Conservation (phyloP, 2,329 filamentous ascomycete genomes). For the Exserohilum rostratum region DNA sequence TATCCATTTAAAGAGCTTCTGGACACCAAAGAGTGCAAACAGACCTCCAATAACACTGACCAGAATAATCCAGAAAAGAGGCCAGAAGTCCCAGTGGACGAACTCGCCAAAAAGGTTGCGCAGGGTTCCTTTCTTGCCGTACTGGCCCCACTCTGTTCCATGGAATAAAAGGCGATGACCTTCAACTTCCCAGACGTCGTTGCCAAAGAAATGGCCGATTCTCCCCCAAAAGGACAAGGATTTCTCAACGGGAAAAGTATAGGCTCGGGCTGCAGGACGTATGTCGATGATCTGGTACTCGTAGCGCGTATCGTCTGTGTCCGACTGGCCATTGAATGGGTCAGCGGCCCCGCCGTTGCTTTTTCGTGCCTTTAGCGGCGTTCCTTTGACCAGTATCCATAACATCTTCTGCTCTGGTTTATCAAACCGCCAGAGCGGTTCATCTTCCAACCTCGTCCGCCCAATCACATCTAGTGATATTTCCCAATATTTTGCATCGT, state of each 20-base stretch:
- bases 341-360: constrained; percentile 15
- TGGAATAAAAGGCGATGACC: constrained; percentile 36
- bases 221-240: constrained; percentile 22
- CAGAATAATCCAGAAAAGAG: constrained; percentile 29
- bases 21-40: constrained; percentile 25
- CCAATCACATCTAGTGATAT: constrained; percentile 41
- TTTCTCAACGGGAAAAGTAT: constrained; percentile 21
- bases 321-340: constrained; percentile 23
- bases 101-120: constrained; percentile 33
- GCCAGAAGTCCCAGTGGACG: constrained; percentile 34
- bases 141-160: constrained; percentile 36
- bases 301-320: constrained; percentile 25
- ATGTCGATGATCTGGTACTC: constrained; percentile 34
- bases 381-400: constrained; percentile 34
- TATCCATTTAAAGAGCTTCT: constrained; percentile 26
- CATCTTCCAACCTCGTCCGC: constrained; percentile 9
- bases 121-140: constrained; percentile 41
- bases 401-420: constrained; percentile 34
- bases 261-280: constrained; percentile 28
- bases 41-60: constrained; percentile 23
- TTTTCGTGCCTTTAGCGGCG: constrained; percentile 12
- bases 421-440: constrained; percentile 28
- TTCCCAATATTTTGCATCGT: constrained; percentile 32
- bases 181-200: constrained; percentile 31
- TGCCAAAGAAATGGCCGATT: constrained; percentile 36